Base-by-base conservation (phyloP, 2,329 filamentous ascomycete genomes). In the Ceratocystis diversiconidia region DNA sequence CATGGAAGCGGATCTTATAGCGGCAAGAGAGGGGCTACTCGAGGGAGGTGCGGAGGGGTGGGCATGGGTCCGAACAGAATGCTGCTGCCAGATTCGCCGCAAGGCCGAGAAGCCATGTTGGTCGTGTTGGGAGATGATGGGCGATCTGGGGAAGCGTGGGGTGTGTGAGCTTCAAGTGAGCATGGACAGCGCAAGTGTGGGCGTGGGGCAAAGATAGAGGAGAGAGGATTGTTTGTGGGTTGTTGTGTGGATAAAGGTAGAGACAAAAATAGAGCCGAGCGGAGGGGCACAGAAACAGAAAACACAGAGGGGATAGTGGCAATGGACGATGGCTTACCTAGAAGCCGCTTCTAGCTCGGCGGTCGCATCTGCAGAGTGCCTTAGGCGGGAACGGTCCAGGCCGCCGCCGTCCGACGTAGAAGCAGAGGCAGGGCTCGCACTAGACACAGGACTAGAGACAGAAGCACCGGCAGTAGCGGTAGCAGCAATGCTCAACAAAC, bases 31-130 rank as follows among this genome's bases (percentile, higher is more conserved):
- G 70, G 82, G 74, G 74, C 80, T 84, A 71, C 82, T 79, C 44
- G 86, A 86, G 17, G 85, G 84, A 43, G 82, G 79, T 69, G 80
- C 82, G 50, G 86, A 87, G 65, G 86, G 85, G 67, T 87, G 75
- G 32, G 87, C 87, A 66, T 87, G 80, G 63, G 82, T 79, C 74
- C 86, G 81, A 66, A 83, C 78, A 48, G 84, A 82, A 68, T 88
- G 87, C 72, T 91, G 87, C 75, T 96, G 92, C 74, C 94, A 89
- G 75, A 99, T 99, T 72, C 94, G 88, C 73, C 92, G 88, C 72
- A 99, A 82, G 70, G 94, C 92, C 66, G 90, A 95, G 57, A 87
- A 82, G 65, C 90, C 90, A 69, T 94, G 78, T 80, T 94, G 89
- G 72, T 95, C 91, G 76, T 92, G 90, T 76, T 92, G 91, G 70